Conservation (phyloP, 495 filamentous ascomycete species). For the Massariosphaeria phaeospora region DNA sequence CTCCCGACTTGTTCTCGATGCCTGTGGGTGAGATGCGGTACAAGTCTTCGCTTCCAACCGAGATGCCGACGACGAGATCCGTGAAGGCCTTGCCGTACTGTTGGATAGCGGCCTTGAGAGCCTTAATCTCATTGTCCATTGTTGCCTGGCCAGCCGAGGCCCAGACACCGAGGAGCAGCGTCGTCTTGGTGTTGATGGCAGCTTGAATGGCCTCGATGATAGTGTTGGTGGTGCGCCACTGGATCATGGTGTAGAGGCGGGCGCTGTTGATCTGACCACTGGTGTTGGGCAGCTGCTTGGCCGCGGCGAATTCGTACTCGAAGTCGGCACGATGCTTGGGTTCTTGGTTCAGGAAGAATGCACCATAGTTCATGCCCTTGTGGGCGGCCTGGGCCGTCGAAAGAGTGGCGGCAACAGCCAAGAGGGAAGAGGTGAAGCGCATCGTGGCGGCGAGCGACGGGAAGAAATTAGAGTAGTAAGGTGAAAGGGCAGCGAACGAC, state of each 20-base stretch:
- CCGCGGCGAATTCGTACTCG: constrained; percentile 62
- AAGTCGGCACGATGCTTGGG: constrained; percentile 62
- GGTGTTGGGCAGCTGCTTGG: constrained; percentile 63
- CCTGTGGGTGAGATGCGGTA: constrained; percentile 69
- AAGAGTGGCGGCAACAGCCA: constrained; percentile 30
- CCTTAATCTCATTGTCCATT: constrained; percentile 64
- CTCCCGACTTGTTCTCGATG: constrained; percentile 48
- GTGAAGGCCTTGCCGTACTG: constrained; percentile 59
- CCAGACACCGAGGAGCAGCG: constrained; percentile 75
- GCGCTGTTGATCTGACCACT: constrained; percentile 67
- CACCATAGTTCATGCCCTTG: constrained; percentile 83
- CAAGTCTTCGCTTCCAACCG: constrained; percentile 84
- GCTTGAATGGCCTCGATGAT: constrained; percentile 69
- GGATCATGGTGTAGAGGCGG: constrained; percentile 60
- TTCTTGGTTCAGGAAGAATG: constrained; percentile 55
- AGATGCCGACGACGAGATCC: constrained; percentile 71
- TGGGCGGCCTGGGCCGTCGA: constrained; percentile 33
- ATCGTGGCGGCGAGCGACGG: constrained; percentile 10
- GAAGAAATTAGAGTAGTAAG: neutral
- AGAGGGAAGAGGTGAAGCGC: constrained; percentile 20
- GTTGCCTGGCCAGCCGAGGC: constrained; percentile 59
- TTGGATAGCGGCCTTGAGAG: constrained; percentile 58
- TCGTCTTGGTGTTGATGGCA: constrained; percentile 67
- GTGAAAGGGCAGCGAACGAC: neutral
- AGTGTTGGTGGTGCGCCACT: constrained; percentile 54